phyloP scores from a whole-genome alignment of 106 monocot genomes.

The Dendrobium huoshanense region DNA sequence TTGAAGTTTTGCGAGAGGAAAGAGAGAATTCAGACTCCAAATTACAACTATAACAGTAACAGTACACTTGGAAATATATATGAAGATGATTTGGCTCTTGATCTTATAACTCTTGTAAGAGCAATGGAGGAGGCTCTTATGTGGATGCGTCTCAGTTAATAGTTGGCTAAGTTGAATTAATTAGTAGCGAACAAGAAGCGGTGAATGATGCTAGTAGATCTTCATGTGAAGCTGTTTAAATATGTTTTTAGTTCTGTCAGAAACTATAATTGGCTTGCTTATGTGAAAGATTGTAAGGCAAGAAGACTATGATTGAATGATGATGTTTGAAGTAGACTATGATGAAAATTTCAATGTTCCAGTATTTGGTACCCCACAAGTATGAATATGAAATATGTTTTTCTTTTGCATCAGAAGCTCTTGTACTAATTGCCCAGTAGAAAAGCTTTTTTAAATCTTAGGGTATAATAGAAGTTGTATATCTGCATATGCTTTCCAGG shows the following conservation, averaged over 20 bases:
- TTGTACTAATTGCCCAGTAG: no score
- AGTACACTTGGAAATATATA: not conserved
- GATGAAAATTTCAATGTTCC: no score
- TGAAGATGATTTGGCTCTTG: conserved; percentile 8
- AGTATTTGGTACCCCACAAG: no score
- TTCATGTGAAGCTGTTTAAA: not conserved
- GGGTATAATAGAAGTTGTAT: no score
- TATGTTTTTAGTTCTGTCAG: not conserved
- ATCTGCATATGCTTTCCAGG: no score
- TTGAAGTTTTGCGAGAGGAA: conserved; percentile 28
- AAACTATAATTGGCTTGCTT: not conserved
- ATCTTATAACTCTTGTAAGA: conserved; percentile 37
- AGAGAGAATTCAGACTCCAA: not conserved
- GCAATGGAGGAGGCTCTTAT: conserved; percentile 71
- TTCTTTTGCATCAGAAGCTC: no score
- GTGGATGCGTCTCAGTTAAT: conserved; percentile 20
- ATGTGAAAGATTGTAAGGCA: not conserved
- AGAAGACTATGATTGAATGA: not conserved
- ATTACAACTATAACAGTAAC: not conserved
- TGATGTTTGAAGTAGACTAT: not conserved
- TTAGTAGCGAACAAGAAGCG: not conserved
- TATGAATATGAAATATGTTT: no score
- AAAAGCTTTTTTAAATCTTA: no score
- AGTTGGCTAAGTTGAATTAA: not conserved
- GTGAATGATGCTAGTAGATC: not conserved